phyloP scores from a whole-genome alignment of 768 basidiomycete species.

The Leucogyrophana mollusca region DNA sequence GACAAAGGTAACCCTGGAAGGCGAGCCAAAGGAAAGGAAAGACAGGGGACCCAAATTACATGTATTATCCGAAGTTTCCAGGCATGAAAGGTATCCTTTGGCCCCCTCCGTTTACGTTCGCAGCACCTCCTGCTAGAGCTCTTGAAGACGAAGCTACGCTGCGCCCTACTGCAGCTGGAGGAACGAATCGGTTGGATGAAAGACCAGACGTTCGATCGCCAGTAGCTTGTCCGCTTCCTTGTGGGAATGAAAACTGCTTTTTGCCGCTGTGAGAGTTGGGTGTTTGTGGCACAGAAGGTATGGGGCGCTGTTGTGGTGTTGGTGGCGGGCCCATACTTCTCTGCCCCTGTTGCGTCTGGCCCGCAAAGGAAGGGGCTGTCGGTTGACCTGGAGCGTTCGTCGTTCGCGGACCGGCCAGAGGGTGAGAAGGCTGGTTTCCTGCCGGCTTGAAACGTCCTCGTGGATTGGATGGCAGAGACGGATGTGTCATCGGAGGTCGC shows the following conservation, averaged over 20 bases:
- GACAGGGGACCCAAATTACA: too few species aligned
- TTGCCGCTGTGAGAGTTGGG: conserved; percentile 24
- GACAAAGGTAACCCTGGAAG: too few species aligned
- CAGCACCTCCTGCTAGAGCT: conserved; percentile 9
- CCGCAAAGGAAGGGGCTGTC: too few species aligned
- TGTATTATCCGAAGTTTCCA: conserved; percentile 11
- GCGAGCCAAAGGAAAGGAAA: too few species aligned
- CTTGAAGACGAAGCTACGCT: conserved; percentile 17
- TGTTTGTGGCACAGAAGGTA: conserved; percentile 22
- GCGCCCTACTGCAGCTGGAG: conserved; percentile 25
- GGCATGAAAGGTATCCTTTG: conserved; percentile 59
- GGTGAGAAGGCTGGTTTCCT: neutral
- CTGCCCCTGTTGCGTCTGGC: conserved; percentile 11
- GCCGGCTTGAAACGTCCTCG: conserved; percentile 23
- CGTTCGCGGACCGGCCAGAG: too few species aligned
- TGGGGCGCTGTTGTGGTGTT: conserved; percentile 42
- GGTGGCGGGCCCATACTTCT: conserved; percentile 55
- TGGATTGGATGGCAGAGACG: conserved; percentile 20
- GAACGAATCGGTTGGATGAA: conserved; percentile 27
- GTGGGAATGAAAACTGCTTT: conserved; percentile 6
- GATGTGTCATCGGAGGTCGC: conserved; percentile 27
- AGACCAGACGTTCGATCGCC: conserved; percentile 5
- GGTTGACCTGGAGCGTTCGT: too few species aligned
- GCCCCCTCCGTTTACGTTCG: conserved; percentile 19
- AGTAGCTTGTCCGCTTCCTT: conserved; percentile 12